phyloP scores from a whole-genome alignment of 2,329 filamentous ascomycete species.

The Lasiodiplodia sp. region DNA sequence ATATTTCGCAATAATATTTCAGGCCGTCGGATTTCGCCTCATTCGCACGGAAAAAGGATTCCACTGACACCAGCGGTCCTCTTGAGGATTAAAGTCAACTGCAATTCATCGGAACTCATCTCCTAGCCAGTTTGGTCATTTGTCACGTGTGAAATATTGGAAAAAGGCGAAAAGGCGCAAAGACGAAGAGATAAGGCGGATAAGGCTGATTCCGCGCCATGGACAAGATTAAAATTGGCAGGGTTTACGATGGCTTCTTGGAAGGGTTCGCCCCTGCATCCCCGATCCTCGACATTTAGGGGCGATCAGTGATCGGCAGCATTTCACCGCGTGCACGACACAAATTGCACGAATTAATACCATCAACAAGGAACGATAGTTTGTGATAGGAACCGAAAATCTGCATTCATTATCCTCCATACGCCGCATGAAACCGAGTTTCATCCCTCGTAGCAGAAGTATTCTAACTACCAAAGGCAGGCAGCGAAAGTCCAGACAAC shows the following conservation, averaged over 20 bases:
- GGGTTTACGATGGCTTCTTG: neutral
- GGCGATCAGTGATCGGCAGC: slow-evolving; percentile 8
- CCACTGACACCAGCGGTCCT: too few species aligned
- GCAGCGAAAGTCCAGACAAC: neutral
- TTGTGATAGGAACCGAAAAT: neutral
- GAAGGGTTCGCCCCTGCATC: neutral
- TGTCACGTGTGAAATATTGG: too few species aligned
- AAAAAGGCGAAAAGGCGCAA: too few species aligned
- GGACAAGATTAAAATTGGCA: neutral
- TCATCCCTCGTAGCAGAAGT: neutral
- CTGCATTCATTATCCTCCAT: slow-evolving; percentile 14
- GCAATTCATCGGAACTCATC: too few species aligned
- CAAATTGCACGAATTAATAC: neutral
- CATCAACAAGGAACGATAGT: neutral
- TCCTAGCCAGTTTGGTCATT: too few species aligned
- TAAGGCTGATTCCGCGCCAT: neutral
- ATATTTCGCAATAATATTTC: too few species aligned
- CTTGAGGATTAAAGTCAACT: too few species aligned
- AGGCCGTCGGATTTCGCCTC: too few species aligned
- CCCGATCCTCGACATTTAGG: neutral
- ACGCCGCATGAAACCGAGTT: neutral
- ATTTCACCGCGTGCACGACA: neutral
- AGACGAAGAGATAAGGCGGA: neutral
- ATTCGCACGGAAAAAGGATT: too few species aligned
- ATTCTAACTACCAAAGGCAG: slow-evolving; percentile 2